These are phyloP conservation scores for Heliocybe sulcata DNA, from an alignment of 1,284 basidiomycete species.

Conservation along the genomic window DNA sequence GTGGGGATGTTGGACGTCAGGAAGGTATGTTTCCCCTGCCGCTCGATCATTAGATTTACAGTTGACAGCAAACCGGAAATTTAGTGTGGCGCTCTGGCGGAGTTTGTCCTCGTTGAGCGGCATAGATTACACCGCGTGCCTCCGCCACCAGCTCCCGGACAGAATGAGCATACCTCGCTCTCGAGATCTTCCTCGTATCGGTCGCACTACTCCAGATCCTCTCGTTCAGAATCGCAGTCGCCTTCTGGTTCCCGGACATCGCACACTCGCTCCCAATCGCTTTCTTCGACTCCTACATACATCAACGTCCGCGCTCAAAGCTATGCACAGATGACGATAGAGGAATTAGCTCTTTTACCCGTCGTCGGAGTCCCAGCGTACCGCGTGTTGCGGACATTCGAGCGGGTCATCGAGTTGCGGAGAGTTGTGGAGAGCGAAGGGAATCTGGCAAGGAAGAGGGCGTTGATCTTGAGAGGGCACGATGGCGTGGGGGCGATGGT, in stretches of 20 bases:
- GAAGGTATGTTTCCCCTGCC: too few relatives aligned
- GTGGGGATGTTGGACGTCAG: conserved; percentile 68
- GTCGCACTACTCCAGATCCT: not conserved
- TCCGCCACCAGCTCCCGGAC: conserved; percentile 31
- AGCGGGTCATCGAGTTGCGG: not conserved
- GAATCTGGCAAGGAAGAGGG: conserved; percentile 30
- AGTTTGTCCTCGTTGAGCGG: conserved; percentile 78
- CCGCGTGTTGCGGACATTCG: conserved; percentile 63
- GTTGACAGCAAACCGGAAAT: too few relatives aligned
- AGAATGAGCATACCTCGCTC: conserved; percentile 8
- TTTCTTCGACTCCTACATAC: conserved; percentile 5
- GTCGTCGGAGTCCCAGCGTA: conserved; percentile 71
- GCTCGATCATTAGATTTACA: too few relatives aligned
- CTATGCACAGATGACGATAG: conserved; percentile 38
- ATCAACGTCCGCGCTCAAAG: not conserved
- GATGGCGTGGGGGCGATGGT: conserved; percentile 71
- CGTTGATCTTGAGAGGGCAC: conserved; percentile 69
- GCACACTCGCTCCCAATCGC: conserved; percentile 15
- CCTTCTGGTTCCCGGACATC: conserved; percentile 17
- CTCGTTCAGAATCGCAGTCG: not conserved
- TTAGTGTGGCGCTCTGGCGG: conserved; percentile 77
- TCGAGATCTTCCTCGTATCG: not conserved
- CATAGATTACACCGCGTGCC: conserved; percentile 70
- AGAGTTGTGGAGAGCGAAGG: not conserved
- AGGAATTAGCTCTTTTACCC: conserved; percentile 76